phyloP scores from a whole-genome alignment of 129 eudicot species.

The Escallonia herrerae region DNA sequence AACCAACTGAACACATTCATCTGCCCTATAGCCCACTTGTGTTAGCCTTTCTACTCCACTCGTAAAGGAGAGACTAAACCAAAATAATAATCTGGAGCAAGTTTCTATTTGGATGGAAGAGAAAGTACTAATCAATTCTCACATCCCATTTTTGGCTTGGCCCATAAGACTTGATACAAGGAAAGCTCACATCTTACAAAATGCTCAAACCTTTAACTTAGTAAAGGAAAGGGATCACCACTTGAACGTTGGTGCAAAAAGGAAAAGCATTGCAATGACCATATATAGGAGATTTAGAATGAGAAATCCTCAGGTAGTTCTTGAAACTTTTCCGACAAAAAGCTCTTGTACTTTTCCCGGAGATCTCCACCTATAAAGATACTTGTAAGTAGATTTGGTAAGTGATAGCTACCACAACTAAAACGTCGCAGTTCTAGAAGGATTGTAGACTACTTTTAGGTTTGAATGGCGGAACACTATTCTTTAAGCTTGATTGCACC shows the following conservation, averaged over 20 bases:
- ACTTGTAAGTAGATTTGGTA: neutral
- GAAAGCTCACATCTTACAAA: too few species aligned
- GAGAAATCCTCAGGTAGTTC: conserved; percentile 28
- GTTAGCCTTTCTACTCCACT: too few species aligned
- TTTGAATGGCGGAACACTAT: conserved; percentile 19
- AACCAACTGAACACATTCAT: too few species aligned
- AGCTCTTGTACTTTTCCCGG: conserved; percentile 24
- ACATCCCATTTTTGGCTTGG: too few species aligned
- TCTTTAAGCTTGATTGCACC: conserved; percentile 22
- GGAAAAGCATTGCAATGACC: neutral
- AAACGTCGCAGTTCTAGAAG: neutral
- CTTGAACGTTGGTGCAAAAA: neutral
- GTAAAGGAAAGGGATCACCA: too few species aligned
- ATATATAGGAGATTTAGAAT: conserved; percentile 4
- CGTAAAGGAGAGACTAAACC: too few species aligned
- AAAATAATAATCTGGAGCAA: too few species aligned
- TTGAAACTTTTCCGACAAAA: conserved; percentile 19
- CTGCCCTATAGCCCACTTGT: too few species aligned
- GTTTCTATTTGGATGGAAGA: too few species aligned
- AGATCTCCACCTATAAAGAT: conserved; percentile 31
- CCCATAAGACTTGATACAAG: too few species aligned
- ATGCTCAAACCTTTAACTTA: too few species aligned
- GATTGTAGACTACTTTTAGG: conserved; percentile 14
- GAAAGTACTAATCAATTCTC: too few species aligned
- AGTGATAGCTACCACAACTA: neutral